Percentiles rank a stretch among this genome's conserved stretches.
These are phyloP conservation scores for Areca catechu DNA, from an alignment of 176 grass and related monocot genomes.

Conservation along the genomic window DNA sequence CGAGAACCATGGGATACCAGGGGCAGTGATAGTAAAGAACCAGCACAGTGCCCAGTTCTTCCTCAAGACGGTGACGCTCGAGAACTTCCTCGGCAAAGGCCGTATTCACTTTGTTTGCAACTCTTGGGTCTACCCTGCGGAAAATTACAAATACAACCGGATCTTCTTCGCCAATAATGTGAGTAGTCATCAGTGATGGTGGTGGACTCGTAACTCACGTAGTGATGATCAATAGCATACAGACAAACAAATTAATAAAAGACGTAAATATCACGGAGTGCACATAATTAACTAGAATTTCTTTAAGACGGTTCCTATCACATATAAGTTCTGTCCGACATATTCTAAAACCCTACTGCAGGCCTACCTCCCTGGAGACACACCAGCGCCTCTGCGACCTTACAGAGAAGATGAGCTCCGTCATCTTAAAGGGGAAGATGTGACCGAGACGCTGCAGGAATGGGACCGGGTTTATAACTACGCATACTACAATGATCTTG, in stretches of 20 bases:
- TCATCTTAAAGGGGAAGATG: slow-evolving; percentile 44
- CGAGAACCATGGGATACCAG: slow-evolving; percentile 38
- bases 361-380: slow-evolving; percentile 59
- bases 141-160: slow-evolving; percentile 33
- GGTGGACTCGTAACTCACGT: too few relatives aligned
- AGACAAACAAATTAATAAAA: too few relatives aligned
- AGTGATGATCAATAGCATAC: too few relatives aligned
- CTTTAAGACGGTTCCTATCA: too few relatives aligned
- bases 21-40: slow-evolving; percentile 63
- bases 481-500: slow-evolving; percentile 74
- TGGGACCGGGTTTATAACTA: slow-evolving; percentile 66
- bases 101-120: slow-evolving; percentile 52
- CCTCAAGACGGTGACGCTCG: slow-evolving; percentile 63
- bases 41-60: slow-evolving; percentile 45
- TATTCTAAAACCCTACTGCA: not conserved
- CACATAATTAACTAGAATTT: too few relatives aligned
- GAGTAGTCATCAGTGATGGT: not conserved
- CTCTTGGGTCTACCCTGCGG: slow-evolving; percentile 54
- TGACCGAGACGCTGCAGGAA: slow-evolving; percentile 30
- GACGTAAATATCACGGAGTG: too few relatives aligned
- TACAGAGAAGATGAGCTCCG: slow-evolving; percentile 66
- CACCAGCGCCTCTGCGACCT: slow-evolving; percentile 38
- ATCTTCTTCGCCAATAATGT: slow-evolving; percentile 74
- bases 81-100: slow-evolving; percentile 42
- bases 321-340: too few relatives aligned